These are phyloP conservation scores for Penicillium salamii DNA, from an alignment of 495 filamentous ascomycete species.

Conservation along the genomic window DNA sequence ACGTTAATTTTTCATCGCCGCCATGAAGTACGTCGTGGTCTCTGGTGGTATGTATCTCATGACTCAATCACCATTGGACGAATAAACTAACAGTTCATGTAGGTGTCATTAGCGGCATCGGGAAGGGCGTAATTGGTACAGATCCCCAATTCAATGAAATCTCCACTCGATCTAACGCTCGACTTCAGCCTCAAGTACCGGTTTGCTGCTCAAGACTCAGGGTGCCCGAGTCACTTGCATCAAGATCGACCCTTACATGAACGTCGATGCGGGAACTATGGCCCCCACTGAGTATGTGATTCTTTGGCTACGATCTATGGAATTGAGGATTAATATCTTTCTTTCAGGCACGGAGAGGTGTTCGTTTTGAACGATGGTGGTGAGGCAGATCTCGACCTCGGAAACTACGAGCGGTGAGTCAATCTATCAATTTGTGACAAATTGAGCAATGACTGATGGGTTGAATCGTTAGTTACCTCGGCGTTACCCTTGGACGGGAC, in stretches of 20 bases:
- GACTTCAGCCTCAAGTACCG: constrained; percentile 48
- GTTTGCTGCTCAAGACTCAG: constrained; percentile 78
- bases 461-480: constrained; percentile 15
- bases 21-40: constrained; percentile 27
- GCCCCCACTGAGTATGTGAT: constrained; percentile 67
- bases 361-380: constrained; percentile 75
- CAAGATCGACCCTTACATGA: constrained; percentile 63
- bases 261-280: constrained; percentile 79
- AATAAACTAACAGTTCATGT: constrained; percentile 2
- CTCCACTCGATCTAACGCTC: constrained; percentile 5
- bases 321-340: background rate
- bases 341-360: constrained; percentile 64
- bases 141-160: background rate
- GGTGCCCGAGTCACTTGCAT: constrained; percentile 63
- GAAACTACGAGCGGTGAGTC: constrained; percentile 90
- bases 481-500: constrained; percentile 20
- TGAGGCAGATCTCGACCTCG: constrained; percentile 88
- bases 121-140: constrained; percentile 70
- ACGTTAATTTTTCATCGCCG: constrained; percentile 4
- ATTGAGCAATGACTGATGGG: constrained; percentile 82
- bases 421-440: constrained; percentile 44
- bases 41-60: constrained; percentile 21
- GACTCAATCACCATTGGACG: background rate
- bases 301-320: background rate
- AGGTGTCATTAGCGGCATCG: constrained; percentile 79